A percentile compares a stretch with the other conserved stretches of the same genome.
Evolutionary conservation across 306 rosid genomes (phyloP).

Genomic region (Luffa aegyptiaca): DNA sequence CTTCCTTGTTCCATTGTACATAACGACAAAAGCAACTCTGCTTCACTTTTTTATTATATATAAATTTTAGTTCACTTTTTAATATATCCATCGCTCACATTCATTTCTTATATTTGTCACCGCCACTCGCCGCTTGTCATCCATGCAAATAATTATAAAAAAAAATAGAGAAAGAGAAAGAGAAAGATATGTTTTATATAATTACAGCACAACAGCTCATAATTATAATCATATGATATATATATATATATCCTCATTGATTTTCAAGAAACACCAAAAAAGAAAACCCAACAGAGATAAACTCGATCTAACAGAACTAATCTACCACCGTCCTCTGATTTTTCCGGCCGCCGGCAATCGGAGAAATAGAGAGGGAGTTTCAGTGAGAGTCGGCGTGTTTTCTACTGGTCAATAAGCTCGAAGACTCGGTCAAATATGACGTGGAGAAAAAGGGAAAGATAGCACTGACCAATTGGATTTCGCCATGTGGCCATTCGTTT

Average conservation of each 20-base stretch:
- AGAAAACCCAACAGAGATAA: neutral
- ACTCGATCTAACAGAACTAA: neutral
- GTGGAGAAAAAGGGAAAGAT: neutral
- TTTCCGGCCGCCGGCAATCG: neutral
- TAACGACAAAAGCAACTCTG: neutral
- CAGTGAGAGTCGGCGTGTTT: neutral
- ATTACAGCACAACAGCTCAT: conserved; percentile 2
- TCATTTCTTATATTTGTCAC: neutral
- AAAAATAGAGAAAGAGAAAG: neutral
- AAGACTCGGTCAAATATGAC: conserved; percentile 3
- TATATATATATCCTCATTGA: neutral
- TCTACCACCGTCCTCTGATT: neutral
- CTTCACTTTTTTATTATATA: neutral
- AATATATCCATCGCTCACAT: neutral
- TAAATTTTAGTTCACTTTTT: neutral
- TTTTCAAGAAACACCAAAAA: neutral
- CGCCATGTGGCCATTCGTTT: neutral
- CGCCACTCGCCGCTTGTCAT: neutral
- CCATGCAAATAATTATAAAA: neutral
- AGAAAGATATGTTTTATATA: neutral
- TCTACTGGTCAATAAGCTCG: neutral
- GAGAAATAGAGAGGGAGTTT: neutral
- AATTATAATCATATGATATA: neutral
- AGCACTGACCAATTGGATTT: neutral
- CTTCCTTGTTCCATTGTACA: neutral